Base-by-base conservation (phyloP, 768 basidiomycete genomes). In the Kockovaella imperatae region DNA sequence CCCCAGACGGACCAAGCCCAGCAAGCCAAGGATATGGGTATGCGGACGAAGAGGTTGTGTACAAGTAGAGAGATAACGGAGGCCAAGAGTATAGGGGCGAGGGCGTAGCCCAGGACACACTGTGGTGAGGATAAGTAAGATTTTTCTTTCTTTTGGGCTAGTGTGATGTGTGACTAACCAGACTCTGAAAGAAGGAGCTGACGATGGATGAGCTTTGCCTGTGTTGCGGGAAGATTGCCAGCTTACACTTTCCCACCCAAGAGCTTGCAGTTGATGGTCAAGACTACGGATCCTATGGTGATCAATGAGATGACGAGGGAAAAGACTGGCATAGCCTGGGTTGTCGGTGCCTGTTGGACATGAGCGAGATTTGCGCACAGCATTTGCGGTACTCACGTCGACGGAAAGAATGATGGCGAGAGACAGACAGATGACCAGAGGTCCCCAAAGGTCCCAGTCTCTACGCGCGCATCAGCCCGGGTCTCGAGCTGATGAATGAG, bases 1-100 rank as follows among this genome's bases (percentile, higher is more conserved):
- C 91, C 93, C 89, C 90, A 97, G 49, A 95, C 85, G 69, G 83
- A 87, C 93, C 93, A 97, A 30, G 78, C 89, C 84, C 89, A 93
- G 11, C 87, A 85, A 17, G 82, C 76, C 23, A 93, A 69, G 36
- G 89, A 84, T 25, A 97, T 71, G 8, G 93, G 93, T 25, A 82
- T 83, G 48, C 93, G 80, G 49, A 97, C 75, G 73, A 84, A 95
- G 41, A 97, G 83, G 24, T 82, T 73, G 47, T 68, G 67, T 36
- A 79, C 84, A 14, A 97, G 81, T 58, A 93, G 88, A 1, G 87
- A 79, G 36, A 95, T 77, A 25, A 96, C 73, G 2, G 90, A 90
- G 5, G 93, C 91, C 35, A 93, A 80, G 54, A 91, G 79, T 42
- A 97, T 78, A 13, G 93, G 93, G 5, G 89, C 91, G 47, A 96